These are phyloP conservation scores for Mortierella sp. DNA, from an alignment of 371 early-diverging fungal genomes.

Conservation along the genomic window DNA sequence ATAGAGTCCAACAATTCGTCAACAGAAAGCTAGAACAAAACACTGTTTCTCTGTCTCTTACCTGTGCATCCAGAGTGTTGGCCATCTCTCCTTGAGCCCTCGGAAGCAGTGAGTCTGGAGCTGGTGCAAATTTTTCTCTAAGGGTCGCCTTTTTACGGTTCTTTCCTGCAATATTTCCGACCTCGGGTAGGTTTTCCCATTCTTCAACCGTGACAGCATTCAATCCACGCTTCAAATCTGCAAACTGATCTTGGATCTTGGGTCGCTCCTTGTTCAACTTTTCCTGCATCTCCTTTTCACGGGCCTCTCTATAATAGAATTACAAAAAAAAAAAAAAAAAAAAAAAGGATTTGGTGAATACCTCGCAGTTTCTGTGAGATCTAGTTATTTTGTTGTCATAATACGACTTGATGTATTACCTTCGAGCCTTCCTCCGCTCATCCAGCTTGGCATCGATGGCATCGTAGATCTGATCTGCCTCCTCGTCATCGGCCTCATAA, in stretches of 20 bases:
- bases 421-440: constrained; percentile 82
- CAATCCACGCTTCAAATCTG: constrained; percentile 89
- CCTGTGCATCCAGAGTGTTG: constrained; percentile 70
- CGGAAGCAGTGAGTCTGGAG: constrained; percentile 88
- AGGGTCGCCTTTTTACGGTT: constrained; percentile 74
- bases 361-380: no score
- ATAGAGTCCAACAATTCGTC: not conserved
- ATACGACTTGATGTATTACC: constrained; percentile 43
- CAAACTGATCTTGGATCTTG: constrained; percentile 90
- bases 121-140: constrained; percentile 73
- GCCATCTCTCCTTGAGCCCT: constrained; percentile 68
- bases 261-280: constrained; percentile 65
- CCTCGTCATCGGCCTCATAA: constrained; percentile 97
- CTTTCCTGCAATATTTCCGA: constrained; percentile 88
- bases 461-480: constrained; percentile 95
- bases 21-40: not conserved
- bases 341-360: not conserved
- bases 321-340: not conserved
- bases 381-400: no score
- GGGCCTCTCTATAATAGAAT: constrained; percentile 62
- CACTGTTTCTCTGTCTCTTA: constrained; percentile 6
- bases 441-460: constrained; percentile 92
- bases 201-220: constrained; percentile 81
- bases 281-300: constrained; percentile 68
- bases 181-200: constrained; percentile 95